Base-by-base conservation (phyloP, 2,329 filamentous ascomycete genomes). In the Pseudocercospora eumusae region DNA sequence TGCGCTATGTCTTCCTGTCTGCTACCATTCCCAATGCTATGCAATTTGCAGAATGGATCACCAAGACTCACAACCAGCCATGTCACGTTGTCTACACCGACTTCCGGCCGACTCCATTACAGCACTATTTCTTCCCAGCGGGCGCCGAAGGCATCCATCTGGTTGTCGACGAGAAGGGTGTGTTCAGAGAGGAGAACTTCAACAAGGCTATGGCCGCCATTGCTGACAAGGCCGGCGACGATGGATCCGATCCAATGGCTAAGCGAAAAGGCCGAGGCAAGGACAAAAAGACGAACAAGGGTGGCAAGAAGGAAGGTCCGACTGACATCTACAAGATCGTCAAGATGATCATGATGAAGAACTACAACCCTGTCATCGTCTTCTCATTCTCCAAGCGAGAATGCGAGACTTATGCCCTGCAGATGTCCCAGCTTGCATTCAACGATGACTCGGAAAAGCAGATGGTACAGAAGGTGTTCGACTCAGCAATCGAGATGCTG, bases 371-470 rank as follows among this genome's bases (percentile, higher is more conserved):
- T 0, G 95, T 98, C 71, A 99, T 99, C 74, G 92, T 99, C 42
- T 99, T 99, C 85, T 98, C 93, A 78, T 99, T 99, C 81, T 97
- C 93, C 83, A 99, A 99, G 81, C 86, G 93, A 68, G 93, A 98
- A 72, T 97, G 93, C 75, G 95, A 99, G 79, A 87, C 88, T 65
- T 88, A 95, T 76, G 95, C 95, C 1, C 81, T 99, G 52, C 86
- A 92, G 69, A 93, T 97, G 80, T 93, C 88, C 57, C 85, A 86
- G 64, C 85, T 98, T 73, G 88, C 91, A 52, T 97, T 99, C 84
- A 99, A 99, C 79, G 92, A 96, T 68, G 92, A 96, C 21, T 93
- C 91, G 0, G 95, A 99, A 77, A 96, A 96, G 76, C 87, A 87
- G 23, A 92, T 98, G 89, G 95, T 99, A 0, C 86, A 86, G 59